Base-by-base conservation (phyloP, 148 eudicot genomes). In the Chenopodium formosanum region DNA sequence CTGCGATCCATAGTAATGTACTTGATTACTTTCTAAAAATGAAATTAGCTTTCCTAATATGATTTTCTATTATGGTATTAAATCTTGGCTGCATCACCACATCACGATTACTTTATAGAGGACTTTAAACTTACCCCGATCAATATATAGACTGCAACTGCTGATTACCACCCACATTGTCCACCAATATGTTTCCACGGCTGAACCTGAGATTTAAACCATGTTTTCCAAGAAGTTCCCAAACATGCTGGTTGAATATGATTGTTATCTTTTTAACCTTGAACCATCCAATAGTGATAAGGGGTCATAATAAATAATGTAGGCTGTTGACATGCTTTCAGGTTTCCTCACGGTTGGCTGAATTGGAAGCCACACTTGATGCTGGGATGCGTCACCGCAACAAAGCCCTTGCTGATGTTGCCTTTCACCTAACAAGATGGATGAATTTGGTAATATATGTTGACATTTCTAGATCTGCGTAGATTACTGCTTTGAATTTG, bases 291-390 rank as follows among this genome's bases (percentile, higher is more conserved):
- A 19, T 10, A 11, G 40, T 52, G 34, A 1, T 8, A 34, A 84
- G 56, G 62, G 67, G 70, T 31, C 20, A 40, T 47, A 53, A 37
- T 19, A 74, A 52, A 73, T 67, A 14, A 73, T 34, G 9, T 14
- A 34, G 48, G 68, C 12, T 50, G 48, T 53, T 46, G 11, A 19
- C 77, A 62, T 68, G 37, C 63, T 79, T 92, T 71, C 91, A 97
- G 99, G 99, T 97, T 84, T 82, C 90, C 78, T 92, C 99, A 34
- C 94, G 97, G 77, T 90, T 94, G 64, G 91, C 97, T 70, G 99
- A 97, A 76, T 85, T 97, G 84, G 99, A 94, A 84, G 88, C 96
- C 84, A 97, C 99, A 67, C 86, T 97, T 86, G 96, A 97, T 86
- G 96, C 93, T 88, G 99, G 99, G 69, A 87, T 89, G 32, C 92